These are phyloP conservation scores for Monilinia polystroma DNA, from an alignment of 2,329 filamentous ascomycete species.

Conservation along the genomic window DNA sequence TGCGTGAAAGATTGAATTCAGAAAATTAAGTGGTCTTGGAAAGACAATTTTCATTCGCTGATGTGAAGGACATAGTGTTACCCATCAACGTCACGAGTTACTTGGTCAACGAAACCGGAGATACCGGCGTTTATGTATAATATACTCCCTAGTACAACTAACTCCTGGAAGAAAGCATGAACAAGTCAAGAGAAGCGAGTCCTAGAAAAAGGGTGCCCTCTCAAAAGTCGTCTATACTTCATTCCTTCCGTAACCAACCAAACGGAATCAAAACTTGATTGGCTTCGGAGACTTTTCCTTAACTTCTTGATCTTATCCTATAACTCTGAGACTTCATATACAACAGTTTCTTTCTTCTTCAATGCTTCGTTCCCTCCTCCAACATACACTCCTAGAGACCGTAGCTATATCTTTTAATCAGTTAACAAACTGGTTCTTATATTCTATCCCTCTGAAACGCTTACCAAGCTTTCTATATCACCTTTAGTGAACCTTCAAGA, in stretches of 20 bases:
- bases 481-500: no score
- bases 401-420: no score
- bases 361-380: no score
- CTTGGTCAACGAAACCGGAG: background rate
- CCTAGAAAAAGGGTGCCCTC: no score
- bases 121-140: background rate
- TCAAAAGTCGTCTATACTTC: background rate
- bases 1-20: background rate
- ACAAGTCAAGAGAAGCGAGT: background rate
- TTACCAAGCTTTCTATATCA: no score
- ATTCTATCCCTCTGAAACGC: no score
- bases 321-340: no score
- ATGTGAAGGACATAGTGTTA: background rate
- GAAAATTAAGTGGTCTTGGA: background rate
- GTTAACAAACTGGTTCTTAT: no score
- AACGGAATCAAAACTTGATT: background rate
- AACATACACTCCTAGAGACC: no score
- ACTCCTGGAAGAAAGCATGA: background rate
- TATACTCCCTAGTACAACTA: background rate
- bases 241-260: background rate
- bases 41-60: background rate
- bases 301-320: slow-evolving; percentile 33
- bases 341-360: no score
- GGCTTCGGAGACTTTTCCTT: background rate
- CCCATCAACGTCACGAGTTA: background rate